Evolutionary conservation across 1,284 basidiomycete species (phyloP), one percentile per base, ranked within the genome.

Genomic region (Melampsora larici-populina): DNA sequence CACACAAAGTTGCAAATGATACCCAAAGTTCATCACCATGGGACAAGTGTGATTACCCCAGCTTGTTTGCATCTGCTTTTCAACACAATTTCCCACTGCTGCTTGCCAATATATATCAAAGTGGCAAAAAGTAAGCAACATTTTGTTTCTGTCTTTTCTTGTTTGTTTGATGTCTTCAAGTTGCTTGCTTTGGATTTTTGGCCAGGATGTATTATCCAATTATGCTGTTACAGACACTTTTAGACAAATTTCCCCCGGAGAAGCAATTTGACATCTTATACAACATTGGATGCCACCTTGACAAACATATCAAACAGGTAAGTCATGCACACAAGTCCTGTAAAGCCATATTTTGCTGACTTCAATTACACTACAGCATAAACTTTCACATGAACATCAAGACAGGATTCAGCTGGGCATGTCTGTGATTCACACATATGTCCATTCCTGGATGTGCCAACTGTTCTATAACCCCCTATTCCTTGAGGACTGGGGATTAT

Each of bases 211-310:
- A 72, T 24, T 72, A 72, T 29, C 70, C 70, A 0, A 58, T 72
- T 1, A 72, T 33, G 8, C 26, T 72, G 0, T 13, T 72, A 2
- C 13, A 40, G 1, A 64, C 36, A 5, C 13, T 72, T 5, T 40
- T 63, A 1, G 5, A 48, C 1, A 36, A 21, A 13, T 46, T 72
- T 24, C 70, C 70, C 2, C 24, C 1, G 2, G 31, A 72, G 29
- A 60, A 46, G 18, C 36, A 9, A 36, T 15, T 62, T 40, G 70
- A 55, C 0, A 29, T 72, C 2, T 33, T 46, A 1, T 72, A 62
- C 15, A 55, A 72, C 31, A 72, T 72, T 29, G 55, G 70, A 48
- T 72, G 51, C n/a, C 70, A 72, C 18, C 48, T 72, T 6, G 55
- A 72, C 18, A 40, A 43, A 29, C 70, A 72, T 64, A 29, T 72